Base-by-base conservation (phyloP, 1,139 yeast genomes). In the Meyerozyma sp. region DNA sequence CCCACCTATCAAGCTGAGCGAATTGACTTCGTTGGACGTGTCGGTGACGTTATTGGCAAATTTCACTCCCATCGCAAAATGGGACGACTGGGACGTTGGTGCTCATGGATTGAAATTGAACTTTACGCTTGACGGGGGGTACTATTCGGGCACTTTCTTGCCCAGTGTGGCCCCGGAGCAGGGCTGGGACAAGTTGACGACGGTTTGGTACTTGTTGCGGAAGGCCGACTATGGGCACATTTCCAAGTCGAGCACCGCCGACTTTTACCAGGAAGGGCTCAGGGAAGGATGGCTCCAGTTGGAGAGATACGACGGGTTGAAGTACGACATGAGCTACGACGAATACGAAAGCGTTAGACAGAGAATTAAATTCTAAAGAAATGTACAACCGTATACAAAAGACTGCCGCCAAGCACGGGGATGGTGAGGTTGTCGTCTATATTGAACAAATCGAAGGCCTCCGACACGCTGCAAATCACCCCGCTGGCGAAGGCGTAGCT, bases 91-190 rank as follows among this genome's bases (percentile, higher is more conserved):
- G 98, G 72, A 64, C 6, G 61, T 93, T 40, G 98, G 98, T 0
- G 59, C 58, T 21, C 94, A 93, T 60, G 98, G 99, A 0, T 75
- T 94, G 30, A 73, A 79, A 46, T 78, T 90, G 16, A 61, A 65
- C 25, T 73, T 88, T 48, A 59, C 61, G 0, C 48, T 57, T 11
- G 54, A 62, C 13, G 66, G 72, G 21, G 53, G 61, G 23, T 46
- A 56, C 8, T 68, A 68, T 47, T 77, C 84, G 42, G 90, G 97
- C 0, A 93, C 98, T 0, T 93, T 89, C 53, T 64, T 94, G 40
- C 98, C 98, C 0, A 85, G 82, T 39, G 98, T 94, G 1, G 95
- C 96, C 13, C 73, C 67, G n/a, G 98, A 91, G 50, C 95, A 91
- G 54, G 81, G 77, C 4, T 91, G 98, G 97, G 79, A 75, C 52